These are phyloP conservation scores for Diplosphaera chodatii DNA, from an alignment of 139 green algal species.

Conservation along the genomic window DNA sequence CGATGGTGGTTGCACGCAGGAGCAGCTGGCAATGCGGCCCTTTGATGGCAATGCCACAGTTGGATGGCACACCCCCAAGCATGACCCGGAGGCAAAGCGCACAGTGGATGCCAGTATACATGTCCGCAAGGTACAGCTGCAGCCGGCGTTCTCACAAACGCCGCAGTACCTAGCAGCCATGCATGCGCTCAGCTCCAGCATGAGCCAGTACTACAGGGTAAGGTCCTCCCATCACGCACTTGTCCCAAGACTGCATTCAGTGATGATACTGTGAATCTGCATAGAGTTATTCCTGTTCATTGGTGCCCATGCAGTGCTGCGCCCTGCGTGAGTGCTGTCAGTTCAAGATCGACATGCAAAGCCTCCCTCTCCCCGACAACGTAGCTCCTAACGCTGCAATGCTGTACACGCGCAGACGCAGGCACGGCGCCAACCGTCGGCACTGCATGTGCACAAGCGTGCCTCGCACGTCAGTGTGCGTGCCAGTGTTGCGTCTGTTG, in stretches of 20 bases:
- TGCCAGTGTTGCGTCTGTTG: background rate
- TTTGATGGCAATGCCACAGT: constrained; percentile 10
- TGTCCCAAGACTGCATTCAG: too few relatives aligned
- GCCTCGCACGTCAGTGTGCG: background rate
- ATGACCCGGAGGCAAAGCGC: background rate
- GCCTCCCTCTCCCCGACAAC: too few relatives aligned
- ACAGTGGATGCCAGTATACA: background rate
- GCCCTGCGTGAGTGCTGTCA: too few relatives aligned
- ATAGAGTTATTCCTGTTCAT: too few relatives aligned
- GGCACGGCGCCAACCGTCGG: background rate
- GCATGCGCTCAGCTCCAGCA: background rate
- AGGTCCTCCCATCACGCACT: too few relatives aligned
- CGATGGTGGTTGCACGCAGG: background rate
- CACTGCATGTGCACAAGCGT: background rate
- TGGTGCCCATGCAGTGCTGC: too few relatives aligned
- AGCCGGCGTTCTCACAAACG: constrained; percentile 13
- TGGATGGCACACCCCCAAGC: constrained; percentile 14
- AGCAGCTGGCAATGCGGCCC: constrained; percentile 11
- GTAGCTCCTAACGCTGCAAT: too few relatives aligned
- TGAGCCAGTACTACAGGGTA: background rate
- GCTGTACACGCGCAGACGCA: too few relatives aligned
- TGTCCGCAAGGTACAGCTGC: constrained; percentile 3
- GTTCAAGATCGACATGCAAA: too few relatives aligned
- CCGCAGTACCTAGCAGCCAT: background rate
- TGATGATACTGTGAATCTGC: too few relatives aligned